Evolutionary conservation across 2,329 filamentous ascomycete genomes (phyloP).

Genomic region (Fusarium devonianum): DNA sequence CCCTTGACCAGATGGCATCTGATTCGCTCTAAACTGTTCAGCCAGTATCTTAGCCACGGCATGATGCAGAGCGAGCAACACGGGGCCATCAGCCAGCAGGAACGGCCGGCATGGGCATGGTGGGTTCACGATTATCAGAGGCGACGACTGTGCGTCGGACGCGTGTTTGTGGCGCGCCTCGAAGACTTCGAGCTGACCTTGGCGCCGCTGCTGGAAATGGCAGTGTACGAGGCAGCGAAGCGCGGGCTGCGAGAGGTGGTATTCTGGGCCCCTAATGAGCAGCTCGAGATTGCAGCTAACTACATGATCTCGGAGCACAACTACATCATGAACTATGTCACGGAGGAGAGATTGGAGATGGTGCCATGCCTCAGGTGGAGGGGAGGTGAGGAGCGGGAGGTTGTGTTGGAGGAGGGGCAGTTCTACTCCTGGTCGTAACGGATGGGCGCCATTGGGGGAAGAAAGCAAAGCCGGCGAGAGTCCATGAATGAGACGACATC

Average conservation of each 20-base stretch:
- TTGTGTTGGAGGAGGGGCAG: conserved; percentile 41
- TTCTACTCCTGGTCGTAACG: conserved; percentile 20
- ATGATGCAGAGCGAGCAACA: background rate
- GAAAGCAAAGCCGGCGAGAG: conserved; percentile 1
- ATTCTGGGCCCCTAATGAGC: conserved; percentile 48
- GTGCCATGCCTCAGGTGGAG: conserved; percentile 49
- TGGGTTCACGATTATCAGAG: conserved; percentile 48
- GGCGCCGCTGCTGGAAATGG: conserved; percentile 44
- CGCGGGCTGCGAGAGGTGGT: conserved; percentile 46
- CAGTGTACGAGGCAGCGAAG: conserved; percentile 44
- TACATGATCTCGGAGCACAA: conserved; percentile 49
- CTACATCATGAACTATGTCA: conserved; percentile 35
- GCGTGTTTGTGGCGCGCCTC: conserved; percentile 21
- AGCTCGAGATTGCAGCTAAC: conserved; percentile 41
- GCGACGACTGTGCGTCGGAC: conserved; percentile 27
- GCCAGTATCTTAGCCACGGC: conserved; percentile 31
- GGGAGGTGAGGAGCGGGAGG: conserved; percentile 35
- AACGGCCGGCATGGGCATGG: conserved; percentile 42
- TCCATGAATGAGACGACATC: conserved; percentile 2
- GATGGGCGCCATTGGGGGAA: conserved; percentile 9
- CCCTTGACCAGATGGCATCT: conserved; percentile 46
- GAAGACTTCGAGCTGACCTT: conserved; percentile 38
- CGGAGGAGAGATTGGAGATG: conserved; percentile 43
- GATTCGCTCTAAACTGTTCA: conserved; percentile 41
- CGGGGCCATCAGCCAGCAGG: conserved; percentile 16